Conservation (phyloP, 2,329 filamentous ascomycete species). For the Neurospora sp. region DNA sequence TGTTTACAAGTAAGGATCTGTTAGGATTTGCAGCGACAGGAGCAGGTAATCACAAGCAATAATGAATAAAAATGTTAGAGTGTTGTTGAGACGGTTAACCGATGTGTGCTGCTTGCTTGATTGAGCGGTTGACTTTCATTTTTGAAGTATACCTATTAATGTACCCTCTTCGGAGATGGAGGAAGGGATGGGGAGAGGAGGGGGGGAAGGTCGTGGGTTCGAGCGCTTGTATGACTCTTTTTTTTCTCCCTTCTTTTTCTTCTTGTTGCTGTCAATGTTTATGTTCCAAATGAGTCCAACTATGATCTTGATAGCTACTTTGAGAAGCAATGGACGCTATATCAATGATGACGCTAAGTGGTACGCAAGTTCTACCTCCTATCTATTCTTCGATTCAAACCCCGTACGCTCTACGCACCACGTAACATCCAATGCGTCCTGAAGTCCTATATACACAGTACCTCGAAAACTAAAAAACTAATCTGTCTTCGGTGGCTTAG, state of each 20-base stretch:
- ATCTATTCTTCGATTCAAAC: not conserved
- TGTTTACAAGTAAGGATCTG: too few species aligned
- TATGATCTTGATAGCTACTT: not conserved
- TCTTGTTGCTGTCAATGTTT: not conserved
- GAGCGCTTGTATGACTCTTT: not conserved
- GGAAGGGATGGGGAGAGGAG: not conserved
- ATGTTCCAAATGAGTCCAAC: not conserved
- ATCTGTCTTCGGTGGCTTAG: slow-evolving; percentile 9
- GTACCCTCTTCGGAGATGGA: not conserved
- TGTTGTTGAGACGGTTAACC: not conserved
- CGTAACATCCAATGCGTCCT: too few species aligned
- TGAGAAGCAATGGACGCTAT: not conserved
- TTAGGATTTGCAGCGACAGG: not conserved
- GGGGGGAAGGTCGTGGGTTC: not conserved
- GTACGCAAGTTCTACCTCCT: not conserved
- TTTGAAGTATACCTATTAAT: not conserved
- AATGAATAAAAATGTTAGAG: not conserved
- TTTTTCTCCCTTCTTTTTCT: not conserved
- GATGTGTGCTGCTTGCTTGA: not conserved
- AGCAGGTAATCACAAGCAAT: not conserved
- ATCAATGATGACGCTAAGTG: not conserved
- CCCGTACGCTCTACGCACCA: not conserved
- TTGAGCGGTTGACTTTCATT: not conserved
- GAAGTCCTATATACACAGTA: not conserved
- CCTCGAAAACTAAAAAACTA: slow-evolving; percentile 3